Conservation (phyloP, 1,284 basidiomycete genomes). For the Laetiporus sulphureus region DNA sequence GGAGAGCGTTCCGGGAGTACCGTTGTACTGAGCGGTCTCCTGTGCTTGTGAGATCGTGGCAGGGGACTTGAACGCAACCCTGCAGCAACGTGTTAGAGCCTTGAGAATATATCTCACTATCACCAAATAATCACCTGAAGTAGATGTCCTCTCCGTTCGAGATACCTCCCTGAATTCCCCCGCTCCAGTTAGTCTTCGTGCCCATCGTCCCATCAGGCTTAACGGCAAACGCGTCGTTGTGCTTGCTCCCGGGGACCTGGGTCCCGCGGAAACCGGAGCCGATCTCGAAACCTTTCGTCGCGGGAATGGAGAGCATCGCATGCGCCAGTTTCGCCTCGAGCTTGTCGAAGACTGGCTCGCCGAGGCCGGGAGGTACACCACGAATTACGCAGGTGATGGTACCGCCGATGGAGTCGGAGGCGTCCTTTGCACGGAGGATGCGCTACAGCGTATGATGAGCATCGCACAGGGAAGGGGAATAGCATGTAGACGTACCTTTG, state of each 20-base stretch:
- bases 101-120: too few species aligned
- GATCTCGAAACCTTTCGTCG: conserved; percentile 98
- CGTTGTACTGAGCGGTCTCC: conserved; percentile 88
- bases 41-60: conserved; percentile 96
- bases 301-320: conserved; percentile 98
- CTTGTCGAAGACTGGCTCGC: conserved; percentile 99
- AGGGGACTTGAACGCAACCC: conserved; percentile 96
- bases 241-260: conserved; percentile 87
- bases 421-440: conserved; percentile 89
- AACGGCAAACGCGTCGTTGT: conserved; percentile 88
- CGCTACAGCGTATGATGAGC: conserved; percentile 43
- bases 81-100: too few species aligned
- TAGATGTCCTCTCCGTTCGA: conserved; percentile 97
- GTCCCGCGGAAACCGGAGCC: conserved; percentile 96
- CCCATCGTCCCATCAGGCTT: conserved; percentile 70
- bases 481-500: conserved; percentile 47
- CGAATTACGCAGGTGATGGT: conserved; percentile 97
- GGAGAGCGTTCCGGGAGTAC: conserved; percentile 80
- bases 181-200: conserved; percentile 93
- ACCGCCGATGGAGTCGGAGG: conserved; percentile 93
- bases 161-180: conserved; percentile 97
- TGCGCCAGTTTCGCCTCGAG: conserved; percentile 95
- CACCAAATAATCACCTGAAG: conserved; percentile 86
- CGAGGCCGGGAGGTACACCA: conserved; percentile 83
- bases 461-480: conserved; percentile 3